Evolutionary conservation across 2,329 filamentous ascomycete genomes (phyloP).

Genomic region (Nothomitra cinnamomea): DNA sequence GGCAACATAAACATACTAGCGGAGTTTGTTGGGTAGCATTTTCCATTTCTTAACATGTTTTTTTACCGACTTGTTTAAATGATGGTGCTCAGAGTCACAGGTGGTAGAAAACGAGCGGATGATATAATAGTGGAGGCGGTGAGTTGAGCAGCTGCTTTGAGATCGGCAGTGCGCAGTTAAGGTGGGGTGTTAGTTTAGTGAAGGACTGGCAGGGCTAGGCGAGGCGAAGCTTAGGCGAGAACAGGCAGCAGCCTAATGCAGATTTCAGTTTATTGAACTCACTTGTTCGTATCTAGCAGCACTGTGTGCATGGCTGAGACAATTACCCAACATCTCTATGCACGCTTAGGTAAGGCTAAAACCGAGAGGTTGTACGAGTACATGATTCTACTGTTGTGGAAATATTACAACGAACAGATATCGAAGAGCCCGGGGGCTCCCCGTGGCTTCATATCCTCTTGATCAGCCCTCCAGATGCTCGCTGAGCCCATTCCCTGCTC

Average conservation of each 20-base stretch:
- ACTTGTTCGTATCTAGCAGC: too few species aligned
- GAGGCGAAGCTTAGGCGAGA: not conserved
- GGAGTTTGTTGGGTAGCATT: not conserved
- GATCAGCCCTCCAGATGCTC: constrained; percentile 30
- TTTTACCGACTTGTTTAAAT: not conserved
- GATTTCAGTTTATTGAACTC: not conserved
- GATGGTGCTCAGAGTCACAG: too few species aligned
- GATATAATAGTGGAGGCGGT: not conserved
- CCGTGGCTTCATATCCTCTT: constrained; percentile 19
- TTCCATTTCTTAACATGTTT: not conserved
- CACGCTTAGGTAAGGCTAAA: too few species aligned
- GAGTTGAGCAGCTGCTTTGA: not conserved
- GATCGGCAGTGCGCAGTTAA: too few species aligned
- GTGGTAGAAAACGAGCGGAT: too few species aligned
- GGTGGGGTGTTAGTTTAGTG: not conserved
- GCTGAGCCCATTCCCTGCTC: constrained; percentile 32
- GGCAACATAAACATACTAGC: not conserved
- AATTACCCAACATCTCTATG: too few species aligned
- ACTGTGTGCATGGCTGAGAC: too few species aligned
- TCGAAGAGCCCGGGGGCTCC: too few species aligned
- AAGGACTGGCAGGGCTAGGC: not conserved
- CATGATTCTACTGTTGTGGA: too few species aligned
- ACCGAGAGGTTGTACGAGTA: too few species aligned
- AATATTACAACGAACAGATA: too few species aligned
- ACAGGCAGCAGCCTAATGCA: not conserved